Base-by-base conservation (phyloP, 2,329 filamentous ascomycete species). In the Davidsoniella virescens region DNA sequence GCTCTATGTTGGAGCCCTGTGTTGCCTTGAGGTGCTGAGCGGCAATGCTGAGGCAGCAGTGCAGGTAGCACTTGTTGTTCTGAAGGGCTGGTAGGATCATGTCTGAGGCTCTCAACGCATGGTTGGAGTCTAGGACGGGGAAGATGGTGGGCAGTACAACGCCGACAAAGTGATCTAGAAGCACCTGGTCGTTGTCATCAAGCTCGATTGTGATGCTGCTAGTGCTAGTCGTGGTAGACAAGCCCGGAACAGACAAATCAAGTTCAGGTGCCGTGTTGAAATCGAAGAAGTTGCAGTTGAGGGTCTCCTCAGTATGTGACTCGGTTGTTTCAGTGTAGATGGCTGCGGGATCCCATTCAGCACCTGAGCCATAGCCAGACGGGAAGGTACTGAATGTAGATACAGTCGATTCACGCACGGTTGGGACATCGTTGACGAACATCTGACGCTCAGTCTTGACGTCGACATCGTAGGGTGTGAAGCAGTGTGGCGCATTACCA, bases 391-490 rank as follows among this genome's bases (percentile, higher is more conserved):
- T 94, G 66, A 94, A 95, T 20, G 87, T 94, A 0, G 88, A 93
- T 37, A 87, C 81, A 29, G 86, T 86, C 10, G 87, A 94, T 65
- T 95, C 88, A 57, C 80, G 74, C 54, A 90, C 72, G 12, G 87
- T 84, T 4, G 86, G 87, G 51, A 94, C 75, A 62, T 95, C 85
- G 60, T 95, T 87, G 65, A 95, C 80, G 64, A 85, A 94, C 71
- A 93, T 87, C 58, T 95, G 87, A 56, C 86, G 76, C 68, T 95
- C 90, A 1, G 88, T 95, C 73, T 90, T 94, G 69, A 96, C 84
- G 63, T 95, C 90, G 54, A 95, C 81, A 65, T 95, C 90, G 63
- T 93, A 95, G 0, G 88, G 87, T 17, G 82, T 76, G 63, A 75
- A 83, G 56, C 75, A 68, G 23, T 49, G 37, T 8, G 39, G 14